Conservation (phyloP, 1,284 basidiomycete species). For the Ustilago curta region DNA sequence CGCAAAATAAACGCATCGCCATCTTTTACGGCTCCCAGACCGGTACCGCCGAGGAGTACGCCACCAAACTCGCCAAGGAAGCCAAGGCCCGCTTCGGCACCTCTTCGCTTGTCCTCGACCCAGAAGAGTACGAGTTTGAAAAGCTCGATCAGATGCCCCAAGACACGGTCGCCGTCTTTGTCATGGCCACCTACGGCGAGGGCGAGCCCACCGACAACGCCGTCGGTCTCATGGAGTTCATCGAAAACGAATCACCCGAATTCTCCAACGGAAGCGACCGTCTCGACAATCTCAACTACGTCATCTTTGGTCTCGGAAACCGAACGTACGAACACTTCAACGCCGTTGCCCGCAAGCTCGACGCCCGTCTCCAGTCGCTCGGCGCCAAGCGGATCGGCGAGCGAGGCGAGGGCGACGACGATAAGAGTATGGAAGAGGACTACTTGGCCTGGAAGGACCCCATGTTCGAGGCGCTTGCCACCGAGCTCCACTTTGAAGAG, state of each 20-base stretch:
- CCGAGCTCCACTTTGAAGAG: conserved; percentile 87
- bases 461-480: conserved; percentile 91
- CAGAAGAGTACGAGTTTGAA: conserved; percentile 84
- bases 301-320: conserved; percentile 94
- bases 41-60: conserved; percentile 68
- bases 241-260: conserved; percentile 85
- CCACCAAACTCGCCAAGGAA: conserved; percentile 67
- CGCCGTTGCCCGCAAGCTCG: conserved; percentile 84
- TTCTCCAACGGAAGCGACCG: conserved; percentile 83
- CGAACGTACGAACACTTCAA: conserved; percentile 86
- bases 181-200: conserved; percentile 98
- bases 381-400: conserved; percentile 89
- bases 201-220: conserved; percentile 99
- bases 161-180: conserved; percentile 88
- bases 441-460: conserved; percentile 99
- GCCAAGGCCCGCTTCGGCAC: conserved; percentile 68
- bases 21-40: conserved; percentile 69
- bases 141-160: conserved; percentile 91
- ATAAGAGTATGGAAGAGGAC: conserved; percentile 99
- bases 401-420: conserved; percentile 95
- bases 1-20: conserved; percentile 66
- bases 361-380: conserved; percentile 80
- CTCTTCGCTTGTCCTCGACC: conserved; percentile 66
- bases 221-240: conserved; percentile 91
- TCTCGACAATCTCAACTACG: conserved; percentile 90